Percentiles rank a stretch among this genome's conserved stretches.
These are phyloP conservation scores for Exidia glandulosa DNA, from an alignment of 768 basidiomycete species.

Conservation along the genomic window DNA sequence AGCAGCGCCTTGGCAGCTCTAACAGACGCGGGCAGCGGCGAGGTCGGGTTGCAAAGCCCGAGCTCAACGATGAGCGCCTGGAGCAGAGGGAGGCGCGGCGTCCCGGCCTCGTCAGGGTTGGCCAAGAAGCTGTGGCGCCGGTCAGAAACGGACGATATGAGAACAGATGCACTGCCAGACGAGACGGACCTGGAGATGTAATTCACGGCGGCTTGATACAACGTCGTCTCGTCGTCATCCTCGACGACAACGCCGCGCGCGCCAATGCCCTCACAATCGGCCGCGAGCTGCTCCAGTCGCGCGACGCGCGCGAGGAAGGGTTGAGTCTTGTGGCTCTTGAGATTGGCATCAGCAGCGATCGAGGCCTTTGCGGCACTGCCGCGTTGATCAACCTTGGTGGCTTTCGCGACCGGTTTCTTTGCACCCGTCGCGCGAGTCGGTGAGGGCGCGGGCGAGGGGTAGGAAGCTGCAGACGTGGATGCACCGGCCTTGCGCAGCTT, in stretches of 20 bases:
- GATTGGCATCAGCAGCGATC: neutral
- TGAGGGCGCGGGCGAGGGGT: neutral
- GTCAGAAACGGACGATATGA: neutral
- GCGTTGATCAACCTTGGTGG: too few relatives aligned
- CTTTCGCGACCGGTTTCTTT: too few relatives aligned
- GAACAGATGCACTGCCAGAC: neutral
- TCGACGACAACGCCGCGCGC: conserved; percentile 2
- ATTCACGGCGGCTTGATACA: conserved; percentile 45
- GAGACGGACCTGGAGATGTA: conserved; percentile 51
- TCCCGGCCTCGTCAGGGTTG: conserved; percentile 32
- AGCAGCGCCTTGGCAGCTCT: conserved; percentile 57
- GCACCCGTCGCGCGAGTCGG: neutral
- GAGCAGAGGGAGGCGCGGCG: conserved; percentile 47
- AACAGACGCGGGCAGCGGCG: conserved; percentile 44
- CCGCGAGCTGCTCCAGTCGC: neutral
- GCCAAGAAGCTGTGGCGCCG: conserved; percentile 36
- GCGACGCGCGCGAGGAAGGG: neutral
- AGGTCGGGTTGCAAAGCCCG: conserved; percentile 29
- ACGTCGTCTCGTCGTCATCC: conserved; percentile 1
- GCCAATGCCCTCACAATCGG: neutral
- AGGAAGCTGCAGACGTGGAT: neutral
- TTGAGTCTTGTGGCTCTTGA: neutral
- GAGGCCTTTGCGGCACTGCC: neutral
- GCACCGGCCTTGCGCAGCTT: neutral
- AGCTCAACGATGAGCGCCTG: conserved; percentile 71